Evolutionary conservation across 768 basidiomycete genomes (phyloP).

Genomic region (Rhodosporidiobolus sp.): DNA sequence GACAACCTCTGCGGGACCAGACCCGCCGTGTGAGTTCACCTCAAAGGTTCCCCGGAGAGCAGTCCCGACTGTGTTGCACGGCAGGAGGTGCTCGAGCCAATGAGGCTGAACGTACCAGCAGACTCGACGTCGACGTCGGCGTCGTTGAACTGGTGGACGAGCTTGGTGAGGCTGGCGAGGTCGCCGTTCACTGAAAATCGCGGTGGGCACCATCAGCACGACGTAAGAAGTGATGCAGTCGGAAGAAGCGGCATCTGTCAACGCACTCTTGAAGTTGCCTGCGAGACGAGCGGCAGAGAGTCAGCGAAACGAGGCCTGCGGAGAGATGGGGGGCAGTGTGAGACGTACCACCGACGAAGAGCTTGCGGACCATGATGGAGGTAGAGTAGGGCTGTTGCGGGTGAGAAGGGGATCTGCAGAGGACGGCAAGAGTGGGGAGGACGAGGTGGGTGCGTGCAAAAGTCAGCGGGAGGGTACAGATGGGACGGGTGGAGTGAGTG

Average conservation of each 20-base stretch:
- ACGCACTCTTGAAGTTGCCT: constrained; percentile 74
- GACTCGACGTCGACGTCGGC: constrained; percentile 64
- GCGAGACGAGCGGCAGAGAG: background rate
- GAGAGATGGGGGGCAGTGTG: background rate
- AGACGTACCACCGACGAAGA: constrained; percentile 27
- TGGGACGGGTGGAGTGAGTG: no score
- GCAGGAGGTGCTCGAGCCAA: background rate
- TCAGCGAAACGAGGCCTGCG: background rate
- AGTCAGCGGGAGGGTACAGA: no score
- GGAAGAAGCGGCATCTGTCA: background rate
- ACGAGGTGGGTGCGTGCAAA: background rate
- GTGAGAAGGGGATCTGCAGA: background rate
- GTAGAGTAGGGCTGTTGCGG: background rate
- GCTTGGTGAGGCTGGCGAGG: constrained; percentile 60
- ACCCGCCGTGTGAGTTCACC: no score
- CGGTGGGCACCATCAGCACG: background rate
- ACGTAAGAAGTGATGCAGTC: background rate
- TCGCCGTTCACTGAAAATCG: constrained; percentile 63
- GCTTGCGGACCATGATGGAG: constrained; percentile 20
- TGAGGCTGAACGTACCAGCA: constrained; percentile 4
- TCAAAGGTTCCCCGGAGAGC: no score
- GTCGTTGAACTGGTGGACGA: constrained; percentile 70
- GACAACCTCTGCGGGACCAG: constrained; percentile 79
- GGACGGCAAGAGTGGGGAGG: background rate
- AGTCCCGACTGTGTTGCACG: no score